Percentiles rank a stretch among this genome's conserved stretches.
Evolutionary conservation across 768 basidiomycete genomes (phyloP).

Genomic region (Lentinula boryana): DNA sequence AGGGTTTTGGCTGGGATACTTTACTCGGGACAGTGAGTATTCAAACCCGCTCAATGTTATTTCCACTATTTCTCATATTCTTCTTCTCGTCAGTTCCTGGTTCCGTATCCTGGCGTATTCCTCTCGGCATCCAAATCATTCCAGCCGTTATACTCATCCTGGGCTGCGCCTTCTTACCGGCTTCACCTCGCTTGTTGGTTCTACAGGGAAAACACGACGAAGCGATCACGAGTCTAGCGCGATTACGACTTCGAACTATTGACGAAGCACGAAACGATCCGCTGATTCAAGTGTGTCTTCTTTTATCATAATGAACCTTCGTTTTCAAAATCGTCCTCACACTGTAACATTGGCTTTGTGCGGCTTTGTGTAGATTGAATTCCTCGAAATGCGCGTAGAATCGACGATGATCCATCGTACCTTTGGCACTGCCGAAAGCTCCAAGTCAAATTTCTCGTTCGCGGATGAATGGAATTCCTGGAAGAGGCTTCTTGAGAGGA

Average conservation of each 20-base stretch:
- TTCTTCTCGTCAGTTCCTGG: constrained; percentile 38
- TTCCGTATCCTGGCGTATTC: constrained; percentile 72
- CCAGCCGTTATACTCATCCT: constrained; percentile 63
- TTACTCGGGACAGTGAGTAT: constrained; percentile 55
- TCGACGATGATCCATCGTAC: constrained; percentile 42
- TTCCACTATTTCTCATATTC: background rate
- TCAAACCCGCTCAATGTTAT: background rate
- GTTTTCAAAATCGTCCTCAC: background rate
- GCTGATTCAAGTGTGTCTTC: constrained; percentile 36
- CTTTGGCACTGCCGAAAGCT: constrained; percentile 13
- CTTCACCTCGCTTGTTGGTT: constrained; percentile 54
- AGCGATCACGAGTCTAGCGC: constrained; percentile 51
- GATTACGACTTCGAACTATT: constrained; percentile 40
- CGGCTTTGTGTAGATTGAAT: constrained; percentile 44
- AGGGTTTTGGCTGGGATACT: constrained; percentile 79
- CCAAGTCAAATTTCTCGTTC: constrained; percentile 10
- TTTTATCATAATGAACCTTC: background rate
- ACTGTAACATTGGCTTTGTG: background rate
- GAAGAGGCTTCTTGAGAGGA: constrained; percentile 47
- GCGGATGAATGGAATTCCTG: constrained; percentile 39
- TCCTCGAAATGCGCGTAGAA: constrained; percentile 74
- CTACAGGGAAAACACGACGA: constrained; percentile 49
- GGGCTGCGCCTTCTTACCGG: constrained; percentile 54
- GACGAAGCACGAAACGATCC: constrained; percentile 46
- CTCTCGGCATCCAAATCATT: constrained; percentile 63